Conservation (phyloP, 257 asterid genomes). For the Penstemon davidsonii region DNA sequence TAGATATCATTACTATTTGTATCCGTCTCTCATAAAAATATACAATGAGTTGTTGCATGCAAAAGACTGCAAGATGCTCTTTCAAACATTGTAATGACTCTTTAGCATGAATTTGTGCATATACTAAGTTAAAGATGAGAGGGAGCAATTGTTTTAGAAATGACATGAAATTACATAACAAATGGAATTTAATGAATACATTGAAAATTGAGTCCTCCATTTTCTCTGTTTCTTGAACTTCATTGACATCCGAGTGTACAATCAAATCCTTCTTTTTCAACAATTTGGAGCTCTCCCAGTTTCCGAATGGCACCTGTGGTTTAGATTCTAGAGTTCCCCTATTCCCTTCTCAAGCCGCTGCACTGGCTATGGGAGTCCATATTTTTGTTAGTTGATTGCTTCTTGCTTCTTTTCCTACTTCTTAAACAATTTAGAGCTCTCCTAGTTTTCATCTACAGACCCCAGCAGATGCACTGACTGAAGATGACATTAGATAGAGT, state of each 20-base stretch:
- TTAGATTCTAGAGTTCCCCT: neutral
- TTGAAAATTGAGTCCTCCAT: neutral
- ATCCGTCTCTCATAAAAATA: neutral
- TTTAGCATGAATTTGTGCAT: slow-evolving; percentile 12
- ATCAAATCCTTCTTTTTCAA: neutral
- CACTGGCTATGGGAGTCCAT: neutral
- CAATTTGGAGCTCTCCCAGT: neutral
- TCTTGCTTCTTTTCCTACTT: too few relatives aligned
- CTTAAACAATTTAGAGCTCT: too few relatives aligned
- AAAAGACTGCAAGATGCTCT: slow-evolving; percentile 5
- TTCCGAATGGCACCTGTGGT: neutral
- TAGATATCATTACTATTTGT: slow-evolving; percentile 3
- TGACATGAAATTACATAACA: neutral
- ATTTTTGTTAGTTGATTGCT: too few relatives aligned
- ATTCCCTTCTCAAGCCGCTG: neutral
- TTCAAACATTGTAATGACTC: neutral
- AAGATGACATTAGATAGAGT: neutral
- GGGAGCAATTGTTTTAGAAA: slow-evolving; percentile 17
- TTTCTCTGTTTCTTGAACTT: neutral
- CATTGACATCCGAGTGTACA: neutral
- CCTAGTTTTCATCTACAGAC: neutral
- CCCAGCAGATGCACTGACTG: neutral
- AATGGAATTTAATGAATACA: neutral
- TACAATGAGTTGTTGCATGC: neutral
- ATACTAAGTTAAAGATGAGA: neutral